phyloP scores from a whole-genome alignment of 116 monocot species.

The Cymodocea nodosa region DNA sequence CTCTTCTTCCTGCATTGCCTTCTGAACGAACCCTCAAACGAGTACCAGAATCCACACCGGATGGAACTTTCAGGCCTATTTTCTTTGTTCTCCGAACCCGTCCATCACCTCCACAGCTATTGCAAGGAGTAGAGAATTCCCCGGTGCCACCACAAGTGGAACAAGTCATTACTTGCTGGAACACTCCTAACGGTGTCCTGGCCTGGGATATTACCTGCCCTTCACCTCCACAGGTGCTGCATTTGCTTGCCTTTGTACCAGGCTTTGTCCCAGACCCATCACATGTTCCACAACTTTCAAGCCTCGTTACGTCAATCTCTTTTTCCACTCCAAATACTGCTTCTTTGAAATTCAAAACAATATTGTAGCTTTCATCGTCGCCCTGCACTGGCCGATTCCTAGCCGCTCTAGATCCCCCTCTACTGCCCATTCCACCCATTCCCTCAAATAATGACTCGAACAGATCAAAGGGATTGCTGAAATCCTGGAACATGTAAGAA shows the following conservation, averaged over 20 bases:
- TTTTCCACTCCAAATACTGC: constrained; percentile 88
- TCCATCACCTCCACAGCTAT: constrained; percentile 74
- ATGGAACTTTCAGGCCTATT: constrained; percentile 87
- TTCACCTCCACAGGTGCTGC: constrained; percentile 79
- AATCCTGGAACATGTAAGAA: constrained; percentile 51
- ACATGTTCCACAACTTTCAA: constrained; percentile 70
- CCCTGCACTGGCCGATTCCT: constrained; percentile 76
- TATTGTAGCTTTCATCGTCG: constrained; percentile 80
- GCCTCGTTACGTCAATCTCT: constrained; percentile 78
- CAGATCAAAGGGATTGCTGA: constrained; percentile 86
- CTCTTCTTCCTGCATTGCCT: constrained; percentile 85
- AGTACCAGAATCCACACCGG: constrained; percentile 89
- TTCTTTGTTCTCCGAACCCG: constrained; percentile 73
- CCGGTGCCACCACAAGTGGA: constrained; percentile 74
- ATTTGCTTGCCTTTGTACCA: constrained; percentile 80
- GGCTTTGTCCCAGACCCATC: constrained; percentile 90
- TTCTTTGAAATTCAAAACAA: constrained; percentile 83
- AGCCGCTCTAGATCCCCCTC: constrained; percentile 47
- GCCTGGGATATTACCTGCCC: constrained; percentile 89
- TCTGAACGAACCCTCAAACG: constrained; percentile 78
- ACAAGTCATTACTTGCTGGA: constrained; percentile 90
- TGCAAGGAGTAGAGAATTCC: constrained; percentile 72
- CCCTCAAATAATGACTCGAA: constrained; percentile 93
- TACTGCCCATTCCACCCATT: constrained; percentile 84
- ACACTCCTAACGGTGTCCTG: constrained; percentile 87